A percentile compares a stretch with the other conserved stretches of the same genome.
Conservation (phyloP, 495 filamentous ascomycete genomes). For the Hypomontagnella submonticulosa region DNA sequence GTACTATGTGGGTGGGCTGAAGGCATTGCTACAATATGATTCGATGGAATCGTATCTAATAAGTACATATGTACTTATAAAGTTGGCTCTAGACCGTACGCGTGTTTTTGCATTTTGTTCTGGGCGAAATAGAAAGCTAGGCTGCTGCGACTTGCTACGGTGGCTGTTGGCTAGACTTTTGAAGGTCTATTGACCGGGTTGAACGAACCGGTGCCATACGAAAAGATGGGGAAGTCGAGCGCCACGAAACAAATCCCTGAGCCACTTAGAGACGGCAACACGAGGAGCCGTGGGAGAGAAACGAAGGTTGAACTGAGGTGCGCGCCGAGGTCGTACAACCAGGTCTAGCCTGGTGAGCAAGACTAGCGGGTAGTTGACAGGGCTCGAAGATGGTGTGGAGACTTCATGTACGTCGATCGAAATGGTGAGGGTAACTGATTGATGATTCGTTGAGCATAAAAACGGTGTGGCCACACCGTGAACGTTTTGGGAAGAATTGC, state of each 20-base stretch:
- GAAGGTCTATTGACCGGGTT: slow-evolving; percentile 2
- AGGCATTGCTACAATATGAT: slow-evolving; percentile 4
- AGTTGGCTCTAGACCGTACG: slow-evolving; percentile 7
- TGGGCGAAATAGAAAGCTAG: slow-evolving; percentile 7
- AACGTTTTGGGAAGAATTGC: slow-evolving; percentile 30
- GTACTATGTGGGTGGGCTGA: slow-evolving; percentile 5
- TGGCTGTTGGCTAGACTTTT: slow-evolving; percentile 3
- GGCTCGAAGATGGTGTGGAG: slow-evolving; percentile 33
- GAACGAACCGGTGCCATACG: neutral
- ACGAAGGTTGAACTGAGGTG: slow-evolving; percentile 7
- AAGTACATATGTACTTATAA: neutral
- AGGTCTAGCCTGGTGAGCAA: slow-evolving; percentile 17
- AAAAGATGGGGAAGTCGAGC: slow-evolving; percentile 4
- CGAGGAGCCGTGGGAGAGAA: slow-evolving; percentile 12
- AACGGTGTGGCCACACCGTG: slow-evolving; percentile 41
- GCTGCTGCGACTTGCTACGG: neutral
- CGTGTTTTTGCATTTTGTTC: neutral
- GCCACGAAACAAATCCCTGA: slow-evolving; percentile 5
- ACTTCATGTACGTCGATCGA: slow-evolving; percentile 16
- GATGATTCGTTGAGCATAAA: slow-evolving; percentile 24
- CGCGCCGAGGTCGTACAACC: slow-evolving; percentile 12
- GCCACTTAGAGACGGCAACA: slow-evolving; percentile 14
- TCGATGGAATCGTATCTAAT: slow-evolving; percentile 5
- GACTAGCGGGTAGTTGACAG: slow-evolving; percentile 22
- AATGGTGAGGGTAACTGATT: slow-evolving; percentile 27